Evolutionary conservation across 768 basidiomycete species (phyloP).

Genomic region (Leccinum ochraceum): DNA sequence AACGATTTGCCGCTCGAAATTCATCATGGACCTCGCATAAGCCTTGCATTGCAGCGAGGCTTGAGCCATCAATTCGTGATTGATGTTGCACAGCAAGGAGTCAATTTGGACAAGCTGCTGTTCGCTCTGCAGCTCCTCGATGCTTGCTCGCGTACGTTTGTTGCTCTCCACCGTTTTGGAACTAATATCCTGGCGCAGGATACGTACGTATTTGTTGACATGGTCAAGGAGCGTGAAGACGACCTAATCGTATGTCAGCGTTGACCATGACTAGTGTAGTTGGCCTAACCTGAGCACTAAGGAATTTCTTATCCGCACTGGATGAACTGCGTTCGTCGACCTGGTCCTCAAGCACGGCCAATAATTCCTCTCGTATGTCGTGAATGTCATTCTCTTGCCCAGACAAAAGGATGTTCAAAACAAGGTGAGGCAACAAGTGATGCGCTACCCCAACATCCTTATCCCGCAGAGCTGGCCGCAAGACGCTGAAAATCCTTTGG

Average conservation of each 20-base stretch:
- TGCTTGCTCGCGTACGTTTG: conserved; percentile 48
- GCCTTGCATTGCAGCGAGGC: conserved; percentile 95
- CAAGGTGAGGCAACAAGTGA: conserved; percentile 87
- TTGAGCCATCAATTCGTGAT: conserved; percentile 85
- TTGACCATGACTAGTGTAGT: background rate
- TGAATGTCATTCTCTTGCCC: conserved; percentile 62
- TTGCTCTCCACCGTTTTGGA: conserved; percentile 47
- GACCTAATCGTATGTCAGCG: conserved; percentile 51
- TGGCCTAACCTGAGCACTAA: conserved; percentile 85
- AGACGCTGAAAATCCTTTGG: conserved; percentile 71
- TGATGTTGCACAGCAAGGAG: conserved; percentile 78
- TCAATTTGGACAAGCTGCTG: conserved; percentile 74
- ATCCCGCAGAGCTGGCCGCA: conserved; percentile 74
- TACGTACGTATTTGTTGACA: conserved; percentile 84
- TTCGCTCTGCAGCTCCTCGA: conserved; percentile 41
- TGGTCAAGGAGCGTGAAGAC: conserved; percentile 96
- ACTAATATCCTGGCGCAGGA: conserved; percentile 65
- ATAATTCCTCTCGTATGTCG: conserved; percentile 72
- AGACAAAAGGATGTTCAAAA: conserved; percentile 81
- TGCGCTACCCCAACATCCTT: conserved; percentile 96
- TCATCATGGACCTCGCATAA: conserved; percentile 92
- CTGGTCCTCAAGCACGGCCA: conserved; percentile 85
- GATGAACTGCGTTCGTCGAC: conserved; percentile 60
- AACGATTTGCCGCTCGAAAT: conserved; percentile 84
- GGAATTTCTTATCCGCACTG: conserved; percentile 74